Percentiles rank a stretch among this genome's conserved stretches.
phyloP scores from a whole-genome alignment of 257 asterid genomes.

The Ilex aquifolium region DNA sequence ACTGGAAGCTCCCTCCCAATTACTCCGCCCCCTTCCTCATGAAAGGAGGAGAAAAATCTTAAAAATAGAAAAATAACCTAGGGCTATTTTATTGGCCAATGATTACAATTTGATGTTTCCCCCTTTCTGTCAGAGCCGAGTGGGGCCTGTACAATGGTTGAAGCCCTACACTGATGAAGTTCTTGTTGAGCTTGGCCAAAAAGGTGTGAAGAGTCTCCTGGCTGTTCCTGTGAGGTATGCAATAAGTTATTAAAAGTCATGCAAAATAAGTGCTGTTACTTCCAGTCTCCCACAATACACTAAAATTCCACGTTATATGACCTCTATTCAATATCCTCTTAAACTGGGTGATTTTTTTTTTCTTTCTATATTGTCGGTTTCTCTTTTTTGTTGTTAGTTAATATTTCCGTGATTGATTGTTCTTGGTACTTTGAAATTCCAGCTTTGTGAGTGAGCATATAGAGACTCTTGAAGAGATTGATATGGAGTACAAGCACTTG shows the following conservation, averaged over 20 bases:
- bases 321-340: too few relatives aligned
- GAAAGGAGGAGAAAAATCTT: not conserved
- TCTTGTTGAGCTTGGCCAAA: constrained; percentile 86
- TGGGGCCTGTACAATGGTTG: constrained; percentile 97
- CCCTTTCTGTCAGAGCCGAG: constrained; percentile 64
- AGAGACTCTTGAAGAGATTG: constrained; percentile 95
- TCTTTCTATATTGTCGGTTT: not conserved
- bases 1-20: too few relatives aligned
- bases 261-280: not conserved
- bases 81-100: not conserved
- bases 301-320: too few relatives aligned
- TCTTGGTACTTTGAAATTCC: constrained; percentile 17
- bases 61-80: too few relatives aligned
- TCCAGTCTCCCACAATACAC: not conserved
- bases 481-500: constrained; percentile 84
- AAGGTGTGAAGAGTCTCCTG: constrained; percentile 77
- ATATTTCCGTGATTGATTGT: too few relatives aligned
- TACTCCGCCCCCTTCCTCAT: too few relatives aligned
- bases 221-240: constrained; percentile 87
- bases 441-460: constrained; percentile 99
- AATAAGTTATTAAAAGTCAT: not conserved
- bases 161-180: constrained; percentile 97
- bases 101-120: too few relatives aligned
- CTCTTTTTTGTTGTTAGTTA: too few relatives aligned
- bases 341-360: not conserved